These are phyloP conservation scores for Sergeia podlipaevii DNA, from an alignment of 208 protist species.

Conservation along the genomic window DNA sequence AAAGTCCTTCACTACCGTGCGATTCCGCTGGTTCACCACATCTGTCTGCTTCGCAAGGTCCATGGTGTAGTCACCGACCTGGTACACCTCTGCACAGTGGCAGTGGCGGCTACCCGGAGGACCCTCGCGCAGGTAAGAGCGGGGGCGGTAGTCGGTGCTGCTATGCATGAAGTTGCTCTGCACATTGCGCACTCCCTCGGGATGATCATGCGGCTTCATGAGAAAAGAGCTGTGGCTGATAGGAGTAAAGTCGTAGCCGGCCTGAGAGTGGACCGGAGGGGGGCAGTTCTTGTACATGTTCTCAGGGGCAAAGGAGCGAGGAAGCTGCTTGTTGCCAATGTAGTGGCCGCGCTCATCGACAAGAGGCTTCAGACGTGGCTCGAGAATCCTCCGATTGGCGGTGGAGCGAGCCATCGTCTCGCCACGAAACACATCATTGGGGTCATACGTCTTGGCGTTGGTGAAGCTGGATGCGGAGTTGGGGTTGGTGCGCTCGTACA, in stretches of 20 bases:
- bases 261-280: slow-evolving; percentile 67
- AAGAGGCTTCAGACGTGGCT: slow-evolving; percentile 54
- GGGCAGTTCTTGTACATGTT: slow-evolving; percentile 73
- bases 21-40: slow-evolving; percentile 69
- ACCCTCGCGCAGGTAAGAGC: slow-evolving; percentile 61
- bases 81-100: slow-evolving; percentile 83
- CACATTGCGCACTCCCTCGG: slow-evolving; percentile 55
- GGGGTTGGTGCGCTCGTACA: slow-evolving; percentile 57
- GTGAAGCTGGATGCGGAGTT: slow-evolving; percentile 39
- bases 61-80: slow-evolving; percentile 85
- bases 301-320: slow-evolving; percentile 70
- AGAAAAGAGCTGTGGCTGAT: slow-evolving; percentile 74
- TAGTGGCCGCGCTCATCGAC: slow-evolving; percentile 59
- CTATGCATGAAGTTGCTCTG: slow-evolving; percentile 74
- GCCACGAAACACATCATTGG: slow-evolving; percentile 52
- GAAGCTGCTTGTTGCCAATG: slow-evolving; percentile 33
- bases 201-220: slow-evolving; percentile 51
- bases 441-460: slow-evolving; percentile 54
- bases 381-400: slow-evolving; percentile 22
- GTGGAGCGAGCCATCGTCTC: slow-evolving; percentile 39
- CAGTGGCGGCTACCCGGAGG: slow-evolving; percentile 64
- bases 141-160: slow-evolving; percentile 70
- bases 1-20: slow-evolving; percentile 41
- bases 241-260: slow-evolving; percentile 85
- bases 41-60: slow-evolving; percentile 55